Base-by-base conservation (phyloP, 2,329 filamentous ascomycete species). In the Trichocomaceae sp. region DNA sequence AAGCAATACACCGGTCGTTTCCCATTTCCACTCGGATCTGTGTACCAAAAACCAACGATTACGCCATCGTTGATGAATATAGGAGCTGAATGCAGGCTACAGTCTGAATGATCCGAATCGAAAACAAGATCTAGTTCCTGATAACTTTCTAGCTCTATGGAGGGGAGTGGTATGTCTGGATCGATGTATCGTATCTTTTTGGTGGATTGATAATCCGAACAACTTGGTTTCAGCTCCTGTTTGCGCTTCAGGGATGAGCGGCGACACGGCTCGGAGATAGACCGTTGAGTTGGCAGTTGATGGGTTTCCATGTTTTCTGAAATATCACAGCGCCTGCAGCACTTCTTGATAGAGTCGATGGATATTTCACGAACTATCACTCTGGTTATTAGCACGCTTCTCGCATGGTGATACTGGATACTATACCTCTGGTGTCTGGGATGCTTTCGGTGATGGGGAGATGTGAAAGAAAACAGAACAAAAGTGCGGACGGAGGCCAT, bases 291-390 rank as follows among this genome's bases (percentile, higher is more conserved):
- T 50, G 47, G 29, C 35, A 13, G 41, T 50, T 42, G 47, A 50
- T 50, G 37, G 35, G 47, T 5, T 50, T 50, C 22, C 37, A 50
- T 50, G n/a, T 50, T 50, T 50, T 50, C 5, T 50, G 47, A 41
- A 50, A 50, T 50, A 19, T n/a, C 37, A 50, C 20, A 29, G 37
- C 35, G 41, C 47, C 39, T 49, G 47, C 33, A 49, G 47, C 47
- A 50, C 23, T 50, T 41, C 47, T 50, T 50, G 47, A 50, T 41
- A 6, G 35, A 49, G 12, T 41, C 41, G 35, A 41, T 50, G 37
- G 47, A 50, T 50, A 50, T 19, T 41, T 50, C 47, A 41, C 37
- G 47, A 50, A 41, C 47, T 50, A 26, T 26, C 8, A 26, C 23
- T 26, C 23, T 26, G 23, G n/a, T 26, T 26, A 26, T 26, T 26